Percentiles rank a stretch among this genome's conserved stretches.
phyloP scores from a whole-genome alignment of 2,329 filamentous ascomycete species.

The Aspergillus terreus region DNA sequence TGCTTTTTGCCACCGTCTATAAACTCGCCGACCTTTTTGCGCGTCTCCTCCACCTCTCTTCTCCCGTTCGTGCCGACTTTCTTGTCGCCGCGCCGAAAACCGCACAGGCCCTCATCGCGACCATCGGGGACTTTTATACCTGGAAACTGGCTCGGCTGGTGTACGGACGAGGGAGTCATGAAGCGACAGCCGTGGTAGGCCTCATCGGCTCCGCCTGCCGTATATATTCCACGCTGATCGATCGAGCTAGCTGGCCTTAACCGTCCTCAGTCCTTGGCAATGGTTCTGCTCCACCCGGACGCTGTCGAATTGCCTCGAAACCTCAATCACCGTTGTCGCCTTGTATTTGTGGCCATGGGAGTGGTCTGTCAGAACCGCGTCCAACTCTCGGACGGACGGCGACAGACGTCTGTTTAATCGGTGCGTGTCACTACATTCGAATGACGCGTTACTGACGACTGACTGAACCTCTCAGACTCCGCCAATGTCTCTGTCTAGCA shows the following conservation, averaged over 20 bases:
- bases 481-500: constrained; percentile 68
- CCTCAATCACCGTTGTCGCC: constrained; percentile 76
- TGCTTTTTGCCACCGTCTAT: constrained; percentile 76
- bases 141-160: constrained; percentile 74
- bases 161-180: constrained; percentile 62
- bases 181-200: constrained; percentile 66
- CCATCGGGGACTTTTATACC: constrained; percentile 77
- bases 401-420: neutral
- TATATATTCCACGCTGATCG: constrained; percentile 14
- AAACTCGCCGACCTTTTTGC: constrained; percentile 57
- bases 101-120: constrained; percentile 73
- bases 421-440: neutral
- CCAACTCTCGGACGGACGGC: neutral
- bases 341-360: constrained; percentile 86
- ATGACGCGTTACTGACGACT: no score
- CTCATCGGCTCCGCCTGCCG: neutral
- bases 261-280: constrained; percentile 80
- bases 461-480: constrained; percentile 42
- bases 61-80: constrained; percentile 59
- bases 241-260: constrained; percentile 61
- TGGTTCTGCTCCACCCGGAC: constrained; percentile 94
- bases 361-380: constrained; percentile 46
- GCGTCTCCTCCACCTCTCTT: constrained; percentile 51
- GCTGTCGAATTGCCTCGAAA: constrained; percentile 91
- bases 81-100: constrained; percentile 70